Percentiles rank a stretch among this genome's conserved stretches.
phyloP scores from a whole-genome alignment of 768 basidiomycete genomes.

The Hygrocybe punicea region DNA sequence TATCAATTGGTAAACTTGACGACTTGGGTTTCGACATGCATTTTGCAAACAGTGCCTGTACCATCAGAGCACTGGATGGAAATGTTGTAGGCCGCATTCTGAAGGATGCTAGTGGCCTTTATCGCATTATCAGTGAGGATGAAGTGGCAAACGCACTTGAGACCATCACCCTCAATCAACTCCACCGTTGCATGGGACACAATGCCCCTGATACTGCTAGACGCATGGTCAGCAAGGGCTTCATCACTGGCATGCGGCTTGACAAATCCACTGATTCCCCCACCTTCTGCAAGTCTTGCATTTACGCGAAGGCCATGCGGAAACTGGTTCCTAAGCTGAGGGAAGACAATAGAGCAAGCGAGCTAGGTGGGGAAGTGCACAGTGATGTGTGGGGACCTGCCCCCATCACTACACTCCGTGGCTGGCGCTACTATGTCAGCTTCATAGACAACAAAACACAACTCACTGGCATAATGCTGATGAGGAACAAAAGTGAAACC shows the following conservation, averaged over 20 bases:
- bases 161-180: slow-evolving; percentile 23
- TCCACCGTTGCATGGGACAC: slow-evolving; percentile 37
- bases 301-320: slow-evolving; percentile 40
- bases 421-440: too few relatives aligned
- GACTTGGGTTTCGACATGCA: slow-evolving; percentile 27
- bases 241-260: slow-evolving; percentile 31
- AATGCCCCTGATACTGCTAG: slow-evolving; percentile 24
- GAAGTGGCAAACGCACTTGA: slow-evolving; percentile 12
- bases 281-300: slow-evolving; percentile 42
- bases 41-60: slow-evolving; percentile 31
- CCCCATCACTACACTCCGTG: slow-evolving; percentile 15
- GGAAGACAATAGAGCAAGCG: slow-evolving; percentile 23
- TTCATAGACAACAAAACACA: too few relatives aligned
- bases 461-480: too few relatives aligned
- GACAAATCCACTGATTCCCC: slow-evolving; percentile 13
- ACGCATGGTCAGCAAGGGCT: slow-evolving; percentile 24
- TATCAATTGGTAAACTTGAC: slow-evolving; percentile 37
- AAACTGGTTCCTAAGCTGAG: slow-evolving; percentile 33
- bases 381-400: slow-evolving; percentile 48
- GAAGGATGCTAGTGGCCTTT: slow-evolving; percentile 18
- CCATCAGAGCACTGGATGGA: slow-evolving; percentile 8
- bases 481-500: too few relatives aligned
- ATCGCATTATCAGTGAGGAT: slow-evolving; percentile 19
- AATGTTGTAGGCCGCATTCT: too few relatives aligned
- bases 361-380: slow-evolving; percentile 38